These are phyloP conservation scores for Suhomyces kunorum DNA, from an alignment of 1,139 yeast genomes.

Conservation along the genomic window DNA sequence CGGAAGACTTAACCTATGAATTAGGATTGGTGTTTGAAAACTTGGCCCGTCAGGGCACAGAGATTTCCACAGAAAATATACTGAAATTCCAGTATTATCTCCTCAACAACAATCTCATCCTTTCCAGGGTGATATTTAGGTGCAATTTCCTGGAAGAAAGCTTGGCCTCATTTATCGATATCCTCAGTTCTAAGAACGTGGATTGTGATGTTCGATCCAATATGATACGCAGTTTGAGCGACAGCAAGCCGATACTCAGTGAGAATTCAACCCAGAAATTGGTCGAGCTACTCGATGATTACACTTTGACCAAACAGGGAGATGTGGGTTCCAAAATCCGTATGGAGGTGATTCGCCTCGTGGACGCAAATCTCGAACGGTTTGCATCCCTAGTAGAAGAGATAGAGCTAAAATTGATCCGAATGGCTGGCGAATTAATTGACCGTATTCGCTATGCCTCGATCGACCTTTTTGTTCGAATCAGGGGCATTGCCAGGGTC, in stretches of 20 bases:
- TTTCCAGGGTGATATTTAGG: slow-evolving; percentile 38
- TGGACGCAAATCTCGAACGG: slow-evolving; percentile 28
- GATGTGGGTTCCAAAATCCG: slow-evolving; percentile 81
- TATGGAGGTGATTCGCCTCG: slow-evolving; percentile 44
- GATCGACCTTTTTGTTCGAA: slow-evolving; percentile 23
- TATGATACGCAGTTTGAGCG: slow-evolving; percentile 19
- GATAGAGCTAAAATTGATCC: slow-evolving; percentile 36
- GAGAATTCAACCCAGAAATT: slow-evolving; percentile 20
- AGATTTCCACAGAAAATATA: slow-evolving; percentile 20
- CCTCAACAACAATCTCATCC: slow-evolving; percentile 29
- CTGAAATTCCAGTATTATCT: slow-evolving; percentile 29
- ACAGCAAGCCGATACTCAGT: not conserved
- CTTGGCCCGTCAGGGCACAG: slow-evolving; percentile 8
- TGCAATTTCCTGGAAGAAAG: slow-evolving; percentile 16
- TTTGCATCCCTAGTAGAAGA: slow-evolving; percentile 4
- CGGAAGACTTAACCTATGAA: slow-evolving; percentile 19
- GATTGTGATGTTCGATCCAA: slow-evolving; percentile 31
- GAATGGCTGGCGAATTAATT: slow-evolving; percentile 55
- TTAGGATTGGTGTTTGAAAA: slow-evolving; percentile 27
- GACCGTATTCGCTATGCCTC: slow-evolving; percentile 34
- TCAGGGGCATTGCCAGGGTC: slow-evolving; percentile 6
- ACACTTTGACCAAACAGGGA: slow-evolving; percentile 68
- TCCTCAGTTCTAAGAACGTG: slow-evolving; percentile 21
- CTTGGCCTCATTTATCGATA: slow-evolving; percentile 16
- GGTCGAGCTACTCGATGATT: slow-evolving; percentile 54